Percentiles rank a stretch among this genome's conserved stretches.
Conservation (phyloP, 192 early-diverging fungal species). For the Rhizoclosmatium sp. region DNA sequence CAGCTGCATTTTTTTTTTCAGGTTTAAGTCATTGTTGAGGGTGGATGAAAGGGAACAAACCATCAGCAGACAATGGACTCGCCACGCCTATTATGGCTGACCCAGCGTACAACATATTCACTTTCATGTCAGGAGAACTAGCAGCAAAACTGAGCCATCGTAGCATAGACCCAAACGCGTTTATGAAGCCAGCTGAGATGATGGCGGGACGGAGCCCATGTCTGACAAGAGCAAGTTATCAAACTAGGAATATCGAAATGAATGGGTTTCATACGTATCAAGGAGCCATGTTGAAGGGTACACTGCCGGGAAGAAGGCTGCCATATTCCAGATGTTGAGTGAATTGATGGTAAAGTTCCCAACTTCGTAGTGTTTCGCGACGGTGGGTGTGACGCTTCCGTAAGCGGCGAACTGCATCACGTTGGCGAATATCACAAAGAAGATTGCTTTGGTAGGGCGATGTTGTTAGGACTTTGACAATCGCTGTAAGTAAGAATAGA, state of each 20-base stretch:
- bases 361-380: constrained; percentile 1
- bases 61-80: background rate
- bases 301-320: background rate
- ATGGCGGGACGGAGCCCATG: constrained; percentile 6
- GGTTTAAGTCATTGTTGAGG: no score
- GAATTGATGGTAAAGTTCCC: background rate
- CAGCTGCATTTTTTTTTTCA: background rate
- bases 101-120: background rate
- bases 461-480: no score
- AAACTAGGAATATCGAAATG: background rate
- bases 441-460: background rate
- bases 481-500: background rate
- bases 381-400: constrained; percentile 19
- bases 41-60: background rate
- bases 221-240: background rate
- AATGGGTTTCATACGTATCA: constrained; percentile 18
- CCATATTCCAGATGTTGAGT: background rate
- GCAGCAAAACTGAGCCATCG: constrained; percentile 6
- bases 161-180: background rate
- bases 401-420: background rate
- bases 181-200: background rate
- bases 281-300: constrained; percentile 32
- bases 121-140: background rate
- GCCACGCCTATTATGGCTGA: background rate
- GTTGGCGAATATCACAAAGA: constrained; percentile 5